These are phyloP conservation scores for Cladosporium sp. DNA, from an alignment of 2,329 filamentous ascomycete genomes.

Conservation along the genomic window DNA sequence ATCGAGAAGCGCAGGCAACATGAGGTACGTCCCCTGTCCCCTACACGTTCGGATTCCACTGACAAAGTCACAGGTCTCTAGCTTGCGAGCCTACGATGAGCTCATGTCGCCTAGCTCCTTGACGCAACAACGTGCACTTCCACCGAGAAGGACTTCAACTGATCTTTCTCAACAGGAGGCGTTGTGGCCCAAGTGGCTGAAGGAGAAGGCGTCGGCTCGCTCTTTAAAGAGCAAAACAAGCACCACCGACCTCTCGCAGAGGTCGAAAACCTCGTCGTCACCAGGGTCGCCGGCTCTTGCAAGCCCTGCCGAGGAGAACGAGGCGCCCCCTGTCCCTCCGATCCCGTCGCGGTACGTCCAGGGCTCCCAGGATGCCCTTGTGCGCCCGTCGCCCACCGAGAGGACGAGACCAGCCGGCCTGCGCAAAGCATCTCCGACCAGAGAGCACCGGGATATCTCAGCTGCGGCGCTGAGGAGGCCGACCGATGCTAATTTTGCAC, in stretches of 20 bases:
- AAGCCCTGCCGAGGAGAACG: not conserved
- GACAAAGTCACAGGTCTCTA: not conserved
- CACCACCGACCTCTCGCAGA: not conserved
- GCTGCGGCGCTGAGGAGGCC: not conserved
- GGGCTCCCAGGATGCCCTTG: not conserved
- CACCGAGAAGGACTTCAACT: not conserved
- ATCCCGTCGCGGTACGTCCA: not conserved
- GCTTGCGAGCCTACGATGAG: conserved; percentile 4
- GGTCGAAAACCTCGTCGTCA: not conserved
- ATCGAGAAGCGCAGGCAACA: not conserved
- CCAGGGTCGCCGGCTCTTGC: too few relatives aligned
- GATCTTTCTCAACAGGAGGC: conserved; percentile 1
- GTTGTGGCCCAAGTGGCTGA: conserved; percentile 6
- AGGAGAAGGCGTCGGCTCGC: conserved; percentile 4
- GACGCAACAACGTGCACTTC: not conserved
- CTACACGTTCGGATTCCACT: not conserved
- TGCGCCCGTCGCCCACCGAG: not conserved
- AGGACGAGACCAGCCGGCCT: not conserved
- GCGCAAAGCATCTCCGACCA: not conserved
- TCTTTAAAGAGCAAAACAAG: conserved; percentile 1
- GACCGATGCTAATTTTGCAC: not conserved
- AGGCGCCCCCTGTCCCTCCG: conserved; percentile 2
- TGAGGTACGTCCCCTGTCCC: not conserved
- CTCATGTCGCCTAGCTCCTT: conserved; percentile 4
- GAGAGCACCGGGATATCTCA: not conserved